Base-by-base conservation (phyloP, 352 stramenopile genomes). In the Phytophthora pisi region DNA sequence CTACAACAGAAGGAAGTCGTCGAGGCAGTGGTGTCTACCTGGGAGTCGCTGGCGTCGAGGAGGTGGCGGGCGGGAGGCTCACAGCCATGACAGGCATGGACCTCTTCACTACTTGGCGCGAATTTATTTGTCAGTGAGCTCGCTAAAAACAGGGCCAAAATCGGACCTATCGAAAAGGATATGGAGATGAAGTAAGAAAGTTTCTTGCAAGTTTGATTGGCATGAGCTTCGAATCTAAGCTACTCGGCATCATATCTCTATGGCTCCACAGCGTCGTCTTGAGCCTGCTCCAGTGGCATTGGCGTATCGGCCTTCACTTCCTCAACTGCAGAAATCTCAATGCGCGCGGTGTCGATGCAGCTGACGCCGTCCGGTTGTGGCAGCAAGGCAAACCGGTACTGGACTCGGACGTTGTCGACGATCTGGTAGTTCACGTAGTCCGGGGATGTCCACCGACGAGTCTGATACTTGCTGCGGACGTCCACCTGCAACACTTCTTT, bases 401-500 rank as follows among this genome's bases (percentile, higher is more conserved):
- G 45, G 6, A 93, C 69, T 16, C 68, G 66, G 5, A 75, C 70
- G 18, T 90, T 90, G 62, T 93, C 85, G 7, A 93, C 28, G 13
- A 81, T 61, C n/a, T 92, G 69, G 24, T 75, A 62, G 50, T 78
- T 90, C 28, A 77, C 55, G 49, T 72, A 67, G 26, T 72, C 64
- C 1, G 66, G 54, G 13, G 65, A 74, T 23, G 68, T 71, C 69
- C 74, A 86, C 4, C 81, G 74, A 60, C 75, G 74, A 13, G 84
- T 94, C 38, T 90, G 84, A 43, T 90, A 77, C 65, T 90, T 91
- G 68, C 86, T 94, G 28, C 86, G 86, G 20, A 94, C 82, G 31
- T 94, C 86, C 15, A 87, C 84, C 58, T 77, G 74, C 54, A 94
- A 59, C 7, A 94, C 81, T 51, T 94, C 63, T 59, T 91, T 70